phyloP scores from a whole-genome alignment of 257 asterid species.

The Voacanga thouarsii region DNA sequence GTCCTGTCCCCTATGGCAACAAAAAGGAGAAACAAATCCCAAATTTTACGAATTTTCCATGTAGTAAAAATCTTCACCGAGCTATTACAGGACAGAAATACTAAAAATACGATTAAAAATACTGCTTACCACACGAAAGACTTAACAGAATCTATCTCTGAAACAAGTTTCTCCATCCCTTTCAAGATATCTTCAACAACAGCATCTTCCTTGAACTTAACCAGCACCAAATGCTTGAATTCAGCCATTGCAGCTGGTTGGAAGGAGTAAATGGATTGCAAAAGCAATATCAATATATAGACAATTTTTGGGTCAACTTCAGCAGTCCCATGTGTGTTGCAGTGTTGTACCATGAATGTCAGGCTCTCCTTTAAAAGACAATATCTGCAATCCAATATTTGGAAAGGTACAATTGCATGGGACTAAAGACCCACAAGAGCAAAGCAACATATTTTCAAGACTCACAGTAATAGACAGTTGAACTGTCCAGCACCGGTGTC shows the following conservation, averaged over 20 bases:
- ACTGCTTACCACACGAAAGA: conserved; percentile 71
- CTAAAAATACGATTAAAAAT: not conserved
- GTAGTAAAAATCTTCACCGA: no score
- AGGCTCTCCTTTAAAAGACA: conserved; percentile 53
- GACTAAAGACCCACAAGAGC: conserved; percentile 37
- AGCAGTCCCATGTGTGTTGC: conserved; percentile 31
- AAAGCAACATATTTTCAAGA: conserved; percentile 4
- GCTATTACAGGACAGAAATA: no score
- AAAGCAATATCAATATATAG: conserved; percentile 31
- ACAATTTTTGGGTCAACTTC: conserved; percentile 28
- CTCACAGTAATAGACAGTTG: conserved; percentile 13
- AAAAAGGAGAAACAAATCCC: not conserved
- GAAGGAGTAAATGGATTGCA: conserved; percentile 21
- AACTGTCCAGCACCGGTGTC: conserved; percentile 1
- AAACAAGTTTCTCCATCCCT: conserved; percentile 74
- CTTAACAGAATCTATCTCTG: conserved; percentile 66
- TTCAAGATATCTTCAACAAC: conserved; percentile 59
- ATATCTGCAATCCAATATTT: conserved; percentile 38
- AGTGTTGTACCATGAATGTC: conserved; percentile 40
- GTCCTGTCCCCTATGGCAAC: conserved; percentile 73
- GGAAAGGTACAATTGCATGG: conserved; percentile 36
- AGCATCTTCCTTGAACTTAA: conserved; percentile 72
- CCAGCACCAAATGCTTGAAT: conserved; percentile 86
- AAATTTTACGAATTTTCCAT: not conserved
- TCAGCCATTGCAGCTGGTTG: conserved; percentile 42